Percentiles rank a stretch among this genome's conserved stretches.
These are phyloP conservation scores for Liriodendron chinense DNA, from an alignment of 164 flowering plant species.

Conservation along the genomic window DNA sequence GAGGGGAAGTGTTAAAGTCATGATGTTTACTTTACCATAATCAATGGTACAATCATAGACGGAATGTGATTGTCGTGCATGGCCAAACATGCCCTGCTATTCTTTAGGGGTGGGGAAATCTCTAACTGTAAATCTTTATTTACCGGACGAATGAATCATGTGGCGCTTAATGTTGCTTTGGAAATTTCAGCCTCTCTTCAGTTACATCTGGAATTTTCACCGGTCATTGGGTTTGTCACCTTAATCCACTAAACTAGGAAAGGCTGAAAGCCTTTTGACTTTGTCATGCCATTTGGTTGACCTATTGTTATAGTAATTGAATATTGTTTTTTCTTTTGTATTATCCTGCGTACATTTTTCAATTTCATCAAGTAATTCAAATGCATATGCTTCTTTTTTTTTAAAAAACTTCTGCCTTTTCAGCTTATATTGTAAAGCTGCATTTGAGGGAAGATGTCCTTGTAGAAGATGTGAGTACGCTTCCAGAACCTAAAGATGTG, in stretches of 20 bases:
- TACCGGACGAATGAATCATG: too few species aligned
- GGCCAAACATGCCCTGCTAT: too few species aligned
- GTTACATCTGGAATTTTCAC: neutral
- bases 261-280: neutral
- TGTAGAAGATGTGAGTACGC: conserved; percentile 19
- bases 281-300: neutral
- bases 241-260: too few species aligned
- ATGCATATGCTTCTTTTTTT: neutral
- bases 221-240: neutral
- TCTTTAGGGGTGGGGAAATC: too few species aligned
- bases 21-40: too few species aligned
- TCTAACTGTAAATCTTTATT: too few species aligned
- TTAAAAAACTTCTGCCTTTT: neutral
- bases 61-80: too few species aligned
- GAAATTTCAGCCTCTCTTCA: too few species aligned
- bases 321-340: neutral
- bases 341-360: neutral
- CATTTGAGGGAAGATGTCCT: conserved; percentile 20
- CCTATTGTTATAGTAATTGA: neutral
- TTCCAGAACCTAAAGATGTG: conserved; percentile 20
- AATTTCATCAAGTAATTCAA: neutral
- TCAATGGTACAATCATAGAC: too few species aligned
- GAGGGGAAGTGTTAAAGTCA: too few species aligned
- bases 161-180: too few species aligned
- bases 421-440: conserved; percentile 55